Evolutionary conservation across 2,329 filamentous ascomycete species (phyloP).

Genomic region (Fusarium sp.): DNA sequence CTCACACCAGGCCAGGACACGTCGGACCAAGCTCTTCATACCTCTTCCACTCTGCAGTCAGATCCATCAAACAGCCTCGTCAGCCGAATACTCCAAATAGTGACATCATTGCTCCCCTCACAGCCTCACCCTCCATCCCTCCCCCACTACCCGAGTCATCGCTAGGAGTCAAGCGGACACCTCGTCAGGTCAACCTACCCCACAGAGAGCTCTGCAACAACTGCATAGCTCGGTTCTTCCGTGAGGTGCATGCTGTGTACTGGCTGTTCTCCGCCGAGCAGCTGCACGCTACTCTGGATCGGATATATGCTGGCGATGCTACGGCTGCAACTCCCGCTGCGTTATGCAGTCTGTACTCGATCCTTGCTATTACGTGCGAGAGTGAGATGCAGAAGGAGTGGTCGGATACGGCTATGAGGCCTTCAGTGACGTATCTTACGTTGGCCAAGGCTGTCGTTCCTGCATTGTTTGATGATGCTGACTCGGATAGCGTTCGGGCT

Average conservation of each 20-base stretch:
- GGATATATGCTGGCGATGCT: constrained; percentile 23
- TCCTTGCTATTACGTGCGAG: constrained; percentile 19
- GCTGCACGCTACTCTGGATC: constrained; percentile 8
- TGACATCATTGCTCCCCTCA: constrained; percentile 18
- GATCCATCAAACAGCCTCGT: constrained; percentile 11
- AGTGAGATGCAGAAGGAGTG: constrained; percentile 14
- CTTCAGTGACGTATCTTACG: constrained; percentile 15
- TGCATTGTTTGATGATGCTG: constrained; percentile 16
- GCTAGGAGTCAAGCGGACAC: constrained; percentile 7
- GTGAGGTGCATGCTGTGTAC: constrained; percentile 18
- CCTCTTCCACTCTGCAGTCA: constrained; percentile 21
- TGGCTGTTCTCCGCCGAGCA: constrained; percentile 25
- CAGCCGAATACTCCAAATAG: constrained; percentile 13
- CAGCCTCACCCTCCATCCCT: constrained; percentile 11
- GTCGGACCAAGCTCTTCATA: constrained; percentile 15
- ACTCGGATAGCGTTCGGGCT: constrained; percentile 14
- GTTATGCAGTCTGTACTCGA: constrained; percentile 15
- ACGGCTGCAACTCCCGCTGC: constrained; percentile 11
- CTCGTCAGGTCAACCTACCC: constrained; percentile 18
- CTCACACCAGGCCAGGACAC: not conserved
- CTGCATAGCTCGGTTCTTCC: constrained; percentile 19
- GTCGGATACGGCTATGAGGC: constrained; percentile 6
- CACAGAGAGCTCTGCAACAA: constrained; percentile 9
- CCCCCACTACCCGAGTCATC: constrained; percentile 18
- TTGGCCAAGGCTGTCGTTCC: constrained; percentile 23